These are phyloP conservation scores for Clonostachys rhizophaga DNA, from an alignment of 2,329 filamentous ascomycete genomes.

Conservation along the genomic window DNA sequence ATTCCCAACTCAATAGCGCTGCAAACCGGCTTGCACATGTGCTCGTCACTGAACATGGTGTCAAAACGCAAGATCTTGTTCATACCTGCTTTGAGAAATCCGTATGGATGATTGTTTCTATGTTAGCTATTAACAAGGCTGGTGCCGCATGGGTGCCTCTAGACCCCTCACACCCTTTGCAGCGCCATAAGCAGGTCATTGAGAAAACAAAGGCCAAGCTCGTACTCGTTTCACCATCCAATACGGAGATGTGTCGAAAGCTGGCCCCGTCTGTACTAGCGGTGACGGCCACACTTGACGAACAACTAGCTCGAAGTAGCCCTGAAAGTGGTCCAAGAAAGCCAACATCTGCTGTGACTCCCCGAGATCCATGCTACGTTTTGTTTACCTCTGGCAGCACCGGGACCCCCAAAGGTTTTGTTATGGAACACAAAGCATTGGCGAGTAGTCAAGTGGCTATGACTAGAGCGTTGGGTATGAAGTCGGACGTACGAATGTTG, in stretches of 20 bases:
- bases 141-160: conserved; percentile 10
- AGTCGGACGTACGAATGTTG: conserved; percentile 2
- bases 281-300: background rate
- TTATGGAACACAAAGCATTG: conserved; percentile 13
- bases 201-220: conserved; percentile 1
- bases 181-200: background rate
- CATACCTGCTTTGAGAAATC: conserved; percentile 14
- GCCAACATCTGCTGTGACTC: background rate
- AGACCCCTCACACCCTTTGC: conserved; percentile 2
- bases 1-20: conserved; percentile 28
- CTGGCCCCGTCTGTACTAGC: background rate
- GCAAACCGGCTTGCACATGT: conserved; percentile 29
- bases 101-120: conserved; percentile 11
- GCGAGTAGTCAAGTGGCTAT: background rate
- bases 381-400: conserved; percentile 54
- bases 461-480: conserved; percentile 8
- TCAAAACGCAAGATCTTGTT: conserved; percentile 11
- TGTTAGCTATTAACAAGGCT: conserved; percentile 14
- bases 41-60: conserved; percentile 17
- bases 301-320: background rate
- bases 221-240: background rate
- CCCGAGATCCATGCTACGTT: background rate
- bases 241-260: background rate
- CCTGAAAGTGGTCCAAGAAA: background rate
- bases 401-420: conserved; percentile 50